Percentiles rank a stretch among this genome's conserved stretches.
Conservation (phyloP, 768 basidiomycete species). For the Collybiopsis luxurians region DNA sequence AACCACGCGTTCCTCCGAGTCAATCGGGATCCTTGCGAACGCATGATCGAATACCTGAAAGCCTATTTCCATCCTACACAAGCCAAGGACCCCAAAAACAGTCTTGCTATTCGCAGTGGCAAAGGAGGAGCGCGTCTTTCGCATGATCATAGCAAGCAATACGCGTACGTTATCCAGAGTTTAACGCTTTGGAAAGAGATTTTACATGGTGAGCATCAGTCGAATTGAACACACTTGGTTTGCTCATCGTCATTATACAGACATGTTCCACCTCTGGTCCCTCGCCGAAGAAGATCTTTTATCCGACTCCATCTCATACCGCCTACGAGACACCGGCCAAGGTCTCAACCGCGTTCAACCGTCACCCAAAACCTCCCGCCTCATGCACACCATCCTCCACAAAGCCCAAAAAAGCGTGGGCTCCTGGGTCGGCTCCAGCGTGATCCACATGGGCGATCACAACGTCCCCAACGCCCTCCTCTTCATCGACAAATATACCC, state of each 20-base stretch:
- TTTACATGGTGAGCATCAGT: conserved; percentile 68
- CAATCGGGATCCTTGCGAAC: conserved; percentile 87
- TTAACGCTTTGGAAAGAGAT: conserved; percentile 87
- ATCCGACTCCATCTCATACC: conserved; percentile 71
- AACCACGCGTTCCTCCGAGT: conserved; percentile 86
- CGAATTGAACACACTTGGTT: no score
- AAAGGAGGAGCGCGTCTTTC: conserved; percentile 77
- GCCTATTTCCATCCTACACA: conserved; percentile 75
- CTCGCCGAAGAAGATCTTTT: conserved; percentile 79
- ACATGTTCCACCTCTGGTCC: conserved; percentile 88
- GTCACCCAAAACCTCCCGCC: conserved; percentile 83
- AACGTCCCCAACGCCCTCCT: conserved; percentile 82
- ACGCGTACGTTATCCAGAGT: conserved; percentile 83
- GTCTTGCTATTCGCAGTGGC: conserved; percentile 79
- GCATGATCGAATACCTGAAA: conserved; percentile 76
- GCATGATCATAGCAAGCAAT: conserved; percentile 84
- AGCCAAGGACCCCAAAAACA: conserved; percentile 59
- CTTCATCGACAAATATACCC: conserved; percentile 93
- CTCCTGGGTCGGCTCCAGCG: conserved; percentile 81
- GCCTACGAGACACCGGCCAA: conserved; percentile 85
- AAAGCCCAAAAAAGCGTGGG: conserved; percentile 81
- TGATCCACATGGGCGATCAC: conserved; percentile 89
- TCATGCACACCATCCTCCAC: conserved; percentile 86
- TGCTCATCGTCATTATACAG: no score
- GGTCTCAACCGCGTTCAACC: conserved; percentile 89